Evolutionary conservation across 2,329 filamentous ascomycete species (phyloP).

Genomic region (Colletotrichum phormii): DNA sequence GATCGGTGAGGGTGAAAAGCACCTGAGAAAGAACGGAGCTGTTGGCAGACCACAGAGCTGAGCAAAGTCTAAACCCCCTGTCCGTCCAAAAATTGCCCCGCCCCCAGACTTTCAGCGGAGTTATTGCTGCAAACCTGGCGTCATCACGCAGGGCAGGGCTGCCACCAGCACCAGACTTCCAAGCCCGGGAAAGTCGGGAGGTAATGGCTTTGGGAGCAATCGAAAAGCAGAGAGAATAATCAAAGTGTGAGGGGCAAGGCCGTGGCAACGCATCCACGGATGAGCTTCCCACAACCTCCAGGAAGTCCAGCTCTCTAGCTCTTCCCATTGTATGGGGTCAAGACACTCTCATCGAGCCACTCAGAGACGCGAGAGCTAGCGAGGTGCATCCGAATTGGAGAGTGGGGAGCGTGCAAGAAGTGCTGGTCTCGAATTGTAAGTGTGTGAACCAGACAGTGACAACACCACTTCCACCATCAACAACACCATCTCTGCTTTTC

Average conservation of each 20-base stretch:
- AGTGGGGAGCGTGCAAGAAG: background rate
- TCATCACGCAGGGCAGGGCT: constrained; percentile 33
- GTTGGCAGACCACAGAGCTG: background rate
- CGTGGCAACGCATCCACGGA: background rate
- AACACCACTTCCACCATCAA: background rate
- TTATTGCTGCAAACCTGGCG: constrained; percentile 17
- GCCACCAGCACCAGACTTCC: constrained; percentile 12
- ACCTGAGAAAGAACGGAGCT: constrained; percentile 6
- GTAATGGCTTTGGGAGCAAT: background rate
- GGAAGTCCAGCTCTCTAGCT: constrained; percentile 2
- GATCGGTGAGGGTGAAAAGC: constrained; percentile 13
- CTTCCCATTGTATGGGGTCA: constrained; percentile 5
- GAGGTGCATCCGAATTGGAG: constrained; percentile 8
- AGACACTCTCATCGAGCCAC: constrained; percentile 3
- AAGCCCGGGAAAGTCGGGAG: constrained; percentile 13
- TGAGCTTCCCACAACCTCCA: background rate
- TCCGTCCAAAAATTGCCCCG: constrained; percentile 14
- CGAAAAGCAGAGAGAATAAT: constrained; percentile 23
- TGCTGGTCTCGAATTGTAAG: constrained; percentile 7
- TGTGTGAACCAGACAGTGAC: constrained; percentile 7
- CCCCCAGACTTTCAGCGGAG: constrained; percentile 19
- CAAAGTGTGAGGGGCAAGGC: constrained; percentile 17
- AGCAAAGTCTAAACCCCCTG: constrained; percentile 13
- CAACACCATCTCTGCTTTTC: constrained; percentile 8
- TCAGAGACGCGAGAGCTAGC: constrained; percentile 1